These are phyloP conservation scores for Corchorus capsularis DNA, from an alignment of 345 rosid species.

Conservation along the genomic window DNA sequence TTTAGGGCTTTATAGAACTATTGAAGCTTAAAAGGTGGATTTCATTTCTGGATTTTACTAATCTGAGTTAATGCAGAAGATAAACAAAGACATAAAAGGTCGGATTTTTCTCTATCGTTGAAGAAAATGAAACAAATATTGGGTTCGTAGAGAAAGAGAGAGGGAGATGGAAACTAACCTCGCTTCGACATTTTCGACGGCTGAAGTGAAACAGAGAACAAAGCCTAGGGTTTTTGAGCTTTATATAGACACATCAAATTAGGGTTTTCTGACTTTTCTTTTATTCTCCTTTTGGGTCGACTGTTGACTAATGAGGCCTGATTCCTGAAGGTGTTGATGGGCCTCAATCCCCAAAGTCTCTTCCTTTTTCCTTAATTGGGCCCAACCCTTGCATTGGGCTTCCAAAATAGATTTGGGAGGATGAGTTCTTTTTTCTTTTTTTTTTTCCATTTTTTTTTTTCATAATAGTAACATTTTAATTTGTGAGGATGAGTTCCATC, in stretches of 20 bases:
- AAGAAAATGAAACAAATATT: neutral
- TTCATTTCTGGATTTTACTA: neutral
- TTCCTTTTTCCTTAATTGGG: neutral
- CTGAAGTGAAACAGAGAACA: neutral
- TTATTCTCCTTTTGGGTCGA: neutral
- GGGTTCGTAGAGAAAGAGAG: neutral
- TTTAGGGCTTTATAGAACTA: neutral
- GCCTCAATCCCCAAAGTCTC: neutral
- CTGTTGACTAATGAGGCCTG: too few relatives aligned
- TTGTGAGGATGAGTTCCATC: too few relatives aligned
- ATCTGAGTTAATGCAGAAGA: neutral
- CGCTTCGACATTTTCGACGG: slow-evolving; percentile 87
- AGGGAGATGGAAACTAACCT: slow-evolving; percentile 37
- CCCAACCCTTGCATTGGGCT: neutral
- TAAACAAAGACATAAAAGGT: neutral
- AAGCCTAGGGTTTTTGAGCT: slow-evolving; percentile 25
- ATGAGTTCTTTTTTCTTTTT: too few relatives aligned
- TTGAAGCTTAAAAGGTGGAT: neutral
- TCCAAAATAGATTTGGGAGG: neutral
- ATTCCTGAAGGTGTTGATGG: neutral
- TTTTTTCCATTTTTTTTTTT: too few relatives aligned
- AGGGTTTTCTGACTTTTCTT: slow-evolving; percentile 26
- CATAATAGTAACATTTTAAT: too few relatives aligned
- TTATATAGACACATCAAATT: slow-evolving; percentile 25
- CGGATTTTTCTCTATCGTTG: too few relatives aligned